Evolutionary conservation across 2,329 filamentous ascomycete genomes (phyloP).

Genomic region (Calonectria multiphialidica): DNA sequence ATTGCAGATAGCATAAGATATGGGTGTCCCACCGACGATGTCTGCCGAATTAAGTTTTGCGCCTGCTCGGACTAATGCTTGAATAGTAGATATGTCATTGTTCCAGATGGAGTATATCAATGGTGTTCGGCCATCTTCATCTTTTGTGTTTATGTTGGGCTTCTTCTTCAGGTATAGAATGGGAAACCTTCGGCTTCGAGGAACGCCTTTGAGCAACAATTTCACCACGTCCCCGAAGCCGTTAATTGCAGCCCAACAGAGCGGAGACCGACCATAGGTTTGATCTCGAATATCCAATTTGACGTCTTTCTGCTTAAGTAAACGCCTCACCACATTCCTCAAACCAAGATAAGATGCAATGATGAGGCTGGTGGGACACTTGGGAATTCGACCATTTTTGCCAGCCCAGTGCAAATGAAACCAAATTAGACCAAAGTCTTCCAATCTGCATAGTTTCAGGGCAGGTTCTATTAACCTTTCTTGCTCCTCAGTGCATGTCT

Average conservation of each 20-base stretch:
- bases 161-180: neutral
- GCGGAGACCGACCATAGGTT: neutral
- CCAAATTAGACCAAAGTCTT: neutral
- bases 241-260: neutral
- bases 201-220: neutral
- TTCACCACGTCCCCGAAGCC: neutral
- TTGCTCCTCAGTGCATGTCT: neutral
- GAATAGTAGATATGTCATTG: neutral
- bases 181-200: neutral
- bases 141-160: neutral
- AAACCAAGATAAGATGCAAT: neutral
- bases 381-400: neutral
- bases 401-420: neutral
- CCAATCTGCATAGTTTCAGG: neutral
- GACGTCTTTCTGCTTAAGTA: neutral
- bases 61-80: neutral
- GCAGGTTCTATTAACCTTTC: neutral
- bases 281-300: neutral
- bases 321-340: neutral
- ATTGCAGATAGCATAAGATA: neutral
- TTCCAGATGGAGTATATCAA: neutral
- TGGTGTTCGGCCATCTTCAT: neutral
- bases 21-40: neutral
- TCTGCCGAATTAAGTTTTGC: neutral
- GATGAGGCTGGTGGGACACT: neutral